Conservation (phyloP, 306 rosid genomes). For the Trifolium fragiferum region DNA sequence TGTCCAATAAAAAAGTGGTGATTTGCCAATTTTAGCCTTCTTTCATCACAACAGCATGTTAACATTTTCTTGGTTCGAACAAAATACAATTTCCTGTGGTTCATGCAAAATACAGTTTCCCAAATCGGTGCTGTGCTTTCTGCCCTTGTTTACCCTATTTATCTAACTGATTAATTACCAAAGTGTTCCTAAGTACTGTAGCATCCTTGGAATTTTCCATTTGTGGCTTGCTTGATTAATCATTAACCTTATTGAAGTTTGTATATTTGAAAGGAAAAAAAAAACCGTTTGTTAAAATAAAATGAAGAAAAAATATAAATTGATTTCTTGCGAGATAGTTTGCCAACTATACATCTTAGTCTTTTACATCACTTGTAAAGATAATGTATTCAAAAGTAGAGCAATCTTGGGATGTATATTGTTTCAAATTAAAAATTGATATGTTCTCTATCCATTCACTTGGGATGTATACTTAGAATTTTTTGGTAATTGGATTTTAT, state of each 20-base stretch:
- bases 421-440: background rate
- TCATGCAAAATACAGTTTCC: background rate
- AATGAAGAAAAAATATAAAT: background rate
- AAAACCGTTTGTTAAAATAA: conserved; percentile 11
- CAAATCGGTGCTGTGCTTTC: background rate
- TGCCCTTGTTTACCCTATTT: background rate
- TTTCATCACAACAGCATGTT: background rate
- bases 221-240: background rate
- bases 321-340: background rate
- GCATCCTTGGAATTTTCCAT: conserved; percentile 5
- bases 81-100: background rate
- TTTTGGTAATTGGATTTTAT: conserved; percentile 24
- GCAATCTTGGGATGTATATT: background rate
- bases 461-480: conserved; percentile 13
- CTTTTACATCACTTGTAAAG: conserved; percentile 20
- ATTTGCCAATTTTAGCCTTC: background rate
- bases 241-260: background rate
- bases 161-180: background rate
- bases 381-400: conserved; percentile 10
- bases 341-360: conserved; percentile 17
- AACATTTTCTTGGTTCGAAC: background rate
- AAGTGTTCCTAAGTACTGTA: background rate
- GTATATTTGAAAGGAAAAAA: background rate
- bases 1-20: background rate
- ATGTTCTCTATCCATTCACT: conserved; percentile 12